Evolutionary conservation across 1,284 basidiomycete species (phyloP), one percentile per base, ranked within the genome.

Genomic region (Psilocybe mexicana): DNA sequence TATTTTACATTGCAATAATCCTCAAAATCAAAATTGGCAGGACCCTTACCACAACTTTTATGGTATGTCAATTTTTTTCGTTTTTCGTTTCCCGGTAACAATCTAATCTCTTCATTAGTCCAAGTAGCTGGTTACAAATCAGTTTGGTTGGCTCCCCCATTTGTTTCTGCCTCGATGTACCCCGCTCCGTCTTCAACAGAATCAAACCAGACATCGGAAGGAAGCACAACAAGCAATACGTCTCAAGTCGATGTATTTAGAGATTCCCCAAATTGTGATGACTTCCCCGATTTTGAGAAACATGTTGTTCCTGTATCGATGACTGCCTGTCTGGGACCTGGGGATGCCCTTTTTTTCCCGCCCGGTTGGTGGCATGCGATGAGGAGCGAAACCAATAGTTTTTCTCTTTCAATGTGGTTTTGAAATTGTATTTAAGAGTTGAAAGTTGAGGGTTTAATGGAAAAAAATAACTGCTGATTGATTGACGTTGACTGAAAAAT

Each of bases 21-120:
- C 47, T 62, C 50, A 58, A 52, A 63, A 28, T 18, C 23, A 8
- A 44, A 62, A 35, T 52, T 50, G 45, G 54, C 60, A 95, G 93
- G 96, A 99, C 70, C 95, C 95, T 0, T 97, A 88, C 74, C 94
- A 85, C 75, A 99, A 99, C 70, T 83, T 90, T 63, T 98, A 93
- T 71, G 86, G 93, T 94, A 72, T 61, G 63, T 35, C 30, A n/a
- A 26, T 26, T 3, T 6, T 45, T 42, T 28, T 26, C 18, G 33
- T 50, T 26, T 12, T 25, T n/a, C 8, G 14, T 14, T 14, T 11
- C 40, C 30, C 14, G 11, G 24, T 25, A 33, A 33, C 30, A 33
- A 33, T 26, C 36, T 62, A 14, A 57, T 49, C 52, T 57, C 24
- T 50, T 55, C 46, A 45, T 46, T 63, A 94, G 93, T 88, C 0